Evolutionary conservation across 2,329 filamentous ascomycete species (phyloP).

Genomic region (Exserohilum turcica): DNA sequence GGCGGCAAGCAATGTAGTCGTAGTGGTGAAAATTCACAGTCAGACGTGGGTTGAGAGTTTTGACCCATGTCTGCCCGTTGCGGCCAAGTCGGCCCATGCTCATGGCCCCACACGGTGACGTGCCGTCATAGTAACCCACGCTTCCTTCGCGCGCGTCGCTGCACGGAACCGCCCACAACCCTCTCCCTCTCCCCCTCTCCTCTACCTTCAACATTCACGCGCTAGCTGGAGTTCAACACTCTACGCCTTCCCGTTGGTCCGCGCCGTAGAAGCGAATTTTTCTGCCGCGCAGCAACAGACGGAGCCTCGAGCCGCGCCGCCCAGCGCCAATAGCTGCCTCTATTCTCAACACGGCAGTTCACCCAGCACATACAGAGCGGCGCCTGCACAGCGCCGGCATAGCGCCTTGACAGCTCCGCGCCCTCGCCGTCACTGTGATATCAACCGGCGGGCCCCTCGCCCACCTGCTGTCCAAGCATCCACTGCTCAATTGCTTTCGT

Average conservation of each 20-base stretch:
- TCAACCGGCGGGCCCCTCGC: constrained; percentile 22
- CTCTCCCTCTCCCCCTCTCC: constrained; percentile 11
- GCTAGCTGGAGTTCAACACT: constrained; percentile 45
- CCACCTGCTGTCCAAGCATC: constrained; percentile 6
- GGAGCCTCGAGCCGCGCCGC: constrained; percentile 1
- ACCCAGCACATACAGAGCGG: constrained; percentile 20
- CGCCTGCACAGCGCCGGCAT: constrained; percentile 37
- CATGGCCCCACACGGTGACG: constrained; percentile 14
- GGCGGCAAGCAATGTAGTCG: neutral
- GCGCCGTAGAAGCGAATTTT: constrained; percentile 2
- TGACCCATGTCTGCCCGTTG: constrained; percentile 10
- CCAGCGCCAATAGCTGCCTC: constrained; percentile 15
- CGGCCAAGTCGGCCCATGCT: constrained; percentile 4
- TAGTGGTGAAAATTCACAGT: neutral
- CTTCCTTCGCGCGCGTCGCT: constrained; percentile 8
- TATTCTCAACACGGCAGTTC: constrained; percentile 26
- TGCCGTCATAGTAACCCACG: constrained; percentile 10
- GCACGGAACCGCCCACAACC: constrained; percentile 7
- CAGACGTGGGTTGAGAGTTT: constrained; percentile 4
- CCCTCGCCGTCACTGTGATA: constrained; percentile 29
- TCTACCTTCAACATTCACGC: constrained; percentile 32
- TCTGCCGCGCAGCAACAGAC: neutral
- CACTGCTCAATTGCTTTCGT: constrained; percentile 18
- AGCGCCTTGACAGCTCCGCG: constrained; percentile 31
- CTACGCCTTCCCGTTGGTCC: constrained; percentile 19